Evolutionary conservation across 192 early-diverging fungal genomes (phyloP).

Genomic region (Backusella tuberculispora): DNA sequence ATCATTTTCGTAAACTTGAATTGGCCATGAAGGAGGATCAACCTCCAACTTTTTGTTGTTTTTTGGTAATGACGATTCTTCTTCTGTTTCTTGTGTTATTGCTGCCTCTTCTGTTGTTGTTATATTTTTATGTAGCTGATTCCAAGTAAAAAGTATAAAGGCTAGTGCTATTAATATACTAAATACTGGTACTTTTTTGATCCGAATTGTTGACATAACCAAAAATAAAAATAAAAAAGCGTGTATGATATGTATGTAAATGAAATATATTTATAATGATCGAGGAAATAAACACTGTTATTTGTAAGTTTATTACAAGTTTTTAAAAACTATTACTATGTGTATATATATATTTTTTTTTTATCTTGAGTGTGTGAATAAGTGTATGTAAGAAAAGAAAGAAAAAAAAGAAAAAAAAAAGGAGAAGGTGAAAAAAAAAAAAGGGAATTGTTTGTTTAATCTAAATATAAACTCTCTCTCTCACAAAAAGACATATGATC

Average conservation of each 20-base stretch:
- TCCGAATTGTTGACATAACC: neutral
- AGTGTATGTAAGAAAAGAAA: neutral
- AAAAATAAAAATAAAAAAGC: neutral
- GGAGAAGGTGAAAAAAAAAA: neutral
- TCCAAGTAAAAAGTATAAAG: neutral
- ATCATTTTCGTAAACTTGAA: slow-evolving; percentile 10
- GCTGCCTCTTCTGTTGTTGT: neutral
- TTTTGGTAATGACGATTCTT: neutral
- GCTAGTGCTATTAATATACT: neutral
- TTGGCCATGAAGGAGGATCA: neutral
- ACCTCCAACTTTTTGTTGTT: neutral
- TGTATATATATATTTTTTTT: neutral
- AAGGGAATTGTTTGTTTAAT: neutral
- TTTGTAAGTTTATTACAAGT: too few species aligned
- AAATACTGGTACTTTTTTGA: neutral
- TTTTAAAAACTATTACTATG: too few species aligned
- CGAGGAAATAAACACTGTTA: too few species aligned
- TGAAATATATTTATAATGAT: too few species aligned
- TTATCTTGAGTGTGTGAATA: too few species aligned
- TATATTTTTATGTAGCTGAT: neutral
- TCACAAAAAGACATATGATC: neutral
- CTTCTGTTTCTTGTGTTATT: too few species aligned
- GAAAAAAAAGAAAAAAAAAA: neutral
- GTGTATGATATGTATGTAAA: neutral
- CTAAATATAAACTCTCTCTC: neutral